These are phyloP conservation scores for Nannochloropsis oceanica DNA, from an alignment of 108 stramenopile genomes.

Conservation along the genomic window DNA sequence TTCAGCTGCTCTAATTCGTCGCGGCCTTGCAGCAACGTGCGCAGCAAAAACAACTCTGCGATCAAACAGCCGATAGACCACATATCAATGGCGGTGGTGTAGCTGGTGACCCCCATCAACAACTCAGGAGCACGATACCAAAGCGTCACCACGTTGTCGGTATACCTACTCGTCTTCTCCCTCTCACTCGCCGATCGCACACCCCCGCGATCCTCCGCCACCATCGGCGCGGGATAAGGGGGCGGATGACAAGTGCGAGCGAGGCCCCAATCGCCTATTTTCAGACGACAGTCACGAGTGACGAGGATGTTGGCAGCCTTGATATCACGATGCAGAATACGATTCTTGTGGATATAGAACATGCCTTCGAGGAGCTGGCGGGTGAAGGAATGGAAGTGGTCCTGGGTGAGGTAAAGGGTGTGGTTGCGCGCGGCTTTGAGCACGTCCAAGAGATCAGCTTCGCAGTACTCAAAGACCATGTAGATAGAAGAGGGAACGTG, in stretches of 20 bases:
- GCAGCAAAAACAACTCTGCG: slow-evolving; percentile 17
- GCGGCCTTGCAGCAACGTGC: slow-evolving; percentile 24
- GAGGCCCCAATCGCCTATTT: slow-evolving; percentile 38
- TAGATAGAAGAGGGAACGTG: not conserved
- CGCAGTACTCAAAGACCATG: not conserved
- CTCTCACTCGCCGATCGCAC: not conserved
- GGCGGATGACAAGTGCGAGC: not conserved
- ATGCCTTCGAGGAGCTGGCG: slow-evolving; percentile 69
- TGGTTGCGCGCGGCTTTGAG: not conserved
- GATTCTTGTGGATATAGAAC: slow-evolving; percentile 66
- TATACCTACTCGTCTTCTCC: slow-evolving; percentile 8
- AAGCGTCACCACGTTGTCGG: slow-evolving; percentile 39
- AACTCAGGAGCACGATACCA: slow-evolving; percentile 43
- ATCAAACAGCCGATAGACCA: slow-evolving; percentile 3
- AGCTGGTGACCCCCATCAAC: slow-evolving; percentile 20
- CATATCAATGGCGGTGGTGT: not conserved
- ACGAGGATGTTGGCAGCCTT: slow-evolving; percentile 42
- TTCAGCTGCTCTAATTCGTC: slow-evolving; percentile 27
- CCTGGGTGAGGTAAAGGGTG: not conserved
- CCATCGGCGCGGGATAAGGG: not conserved
- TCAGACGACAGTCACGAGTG: slow-evolving; percentile 23
- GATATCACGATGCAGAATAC: slow-evolving; percentile 93
- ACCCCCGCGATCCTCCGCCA: not conserved
- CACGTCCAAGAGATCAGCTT: not conserved
- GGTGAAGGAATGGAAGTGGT: slow-evolving; percentile 8